phyloP scores from a whole-genome alignment of 2,329 filamentous ascomycete species.

The Grosmannia clavigera region DNA sequence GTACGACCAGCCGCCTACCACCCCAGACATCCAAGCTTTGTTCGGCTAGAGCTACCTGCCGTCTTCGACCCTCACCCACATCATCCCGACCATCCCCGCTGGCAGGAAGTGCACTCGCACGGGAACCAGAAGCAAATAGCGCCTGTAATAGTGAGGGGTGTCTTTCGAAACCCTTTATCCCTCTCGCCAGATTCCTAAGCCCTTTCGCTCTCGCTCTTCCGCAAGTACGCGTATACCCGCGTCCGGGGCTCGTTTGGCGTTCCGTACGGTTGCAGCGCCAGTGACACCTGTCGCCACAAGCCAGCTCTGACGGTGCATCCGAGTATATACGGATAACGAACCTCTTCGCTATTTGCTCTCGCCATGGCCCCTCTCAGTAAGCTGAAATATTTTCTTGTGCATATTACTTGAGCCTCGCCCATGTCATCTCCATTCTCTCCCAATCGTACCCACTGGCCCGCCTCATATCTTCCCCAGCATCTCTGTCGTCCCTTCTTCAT shows the following conservation, averaged over 20 bases:
- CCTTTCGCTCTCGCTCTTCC: neutral
- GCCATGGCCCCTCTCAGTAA: conserved; percentile 31
- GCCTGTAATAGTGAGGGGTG: neutral
- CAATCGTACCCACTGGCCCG: neutral
- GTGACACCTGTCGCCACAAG: neutral
- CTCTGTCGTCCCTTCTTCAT: neutral
- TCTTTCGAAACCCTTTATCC: neutral
- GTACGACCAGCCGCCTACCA: no score
- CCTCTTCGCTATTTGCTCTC: neutral
- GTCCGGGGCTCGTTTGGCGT: neutral
- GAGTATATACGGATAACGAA: neutral
- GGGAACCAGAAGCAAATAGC: neutral
- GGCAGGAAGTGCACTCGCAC: neutral
- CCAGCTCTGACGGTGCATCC: neutral
- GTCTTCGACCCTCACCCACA: neutral
- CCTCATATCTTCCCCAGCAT: neutral
- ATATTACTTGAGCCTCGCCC: conserved; percentile 31
- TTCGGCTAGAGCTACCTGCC: no score
- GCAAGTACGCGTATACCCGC: neutral
- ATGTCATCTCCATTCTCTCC: conserved; percentile 19
- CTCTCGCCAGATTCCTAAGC: neutral
- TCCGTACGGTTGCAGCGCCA: neutral
- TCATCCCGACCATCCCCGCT: neutral
- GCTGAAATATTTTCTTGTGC: neutral
- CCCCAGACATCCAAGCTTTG: no score